These are phyloP conservation scores for Fusarium sp. DNA, from an alignment of 2,329 filamentous ascomycete species.

Conservation along the genomic window DNA sequence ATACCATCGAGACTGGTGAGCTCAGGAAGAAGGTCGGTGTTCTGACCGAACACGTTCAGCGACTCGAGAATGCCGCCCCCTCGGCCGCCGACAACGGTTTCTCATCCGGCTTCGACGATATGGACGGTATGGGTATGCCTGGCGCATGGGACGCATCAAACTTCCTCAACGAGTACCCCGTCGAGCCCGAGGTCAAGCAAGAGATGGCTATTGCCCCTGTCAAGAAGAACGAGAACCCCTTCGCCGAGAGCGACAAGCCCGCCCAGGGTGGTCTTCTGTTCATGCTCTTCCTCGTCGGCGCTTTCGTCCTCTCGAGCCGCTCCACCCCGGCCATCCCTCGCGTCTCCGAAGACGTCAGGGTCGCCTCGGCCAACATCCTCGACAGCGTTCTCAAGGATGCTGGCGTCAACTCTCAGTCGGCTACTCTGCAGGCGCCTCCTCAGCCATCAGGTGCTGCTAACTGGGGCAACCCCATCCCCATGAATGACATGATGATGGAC, in stretches of 20 bases:
- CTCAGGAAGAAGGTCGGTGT: conserved; percentile 92
- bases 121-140: conserved; percentile 86
- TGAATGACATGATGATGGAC: conserved; percentile 54
- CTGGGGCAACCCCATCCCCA: conserved; percentile 54
- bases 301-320: conserved; percentile 91
- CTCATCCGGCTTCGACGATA: conserved; percentile 78
- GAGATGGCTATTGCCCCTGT: conserved; percentile 64
- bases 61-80: conserved; percentile 71
- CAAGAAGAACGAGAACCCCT: conserved; percentile 60
- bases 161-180: conserved; percentile 77
- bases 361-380: conserved; percentile 79
- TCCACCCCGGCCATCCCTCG: conserved; percentile 77
- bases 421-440: conserved; percentile 60
- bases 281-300: conserved; percentile 96
- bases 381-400: conserved; percentile 86
- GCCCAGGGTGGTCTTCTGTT: conserved; percentile 86
- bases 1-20: conserved; percentile 90
- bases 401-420: conserved; percentile 63
- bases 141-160: conserved; percentile 80
- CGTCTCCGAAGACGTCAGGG: conserved; percentile 83
- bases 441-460: conserved; percentile 62
- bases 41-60: conserved; percentile 77
- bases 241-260: conserved; percentile 68
- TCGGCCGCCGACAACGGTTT: conserved; percentile 68
- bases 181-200: conserved; percentile 71